Conservation (phyloP, 768 basidiomycete genomes). For the Clitopilus hobsonii region DNA sequence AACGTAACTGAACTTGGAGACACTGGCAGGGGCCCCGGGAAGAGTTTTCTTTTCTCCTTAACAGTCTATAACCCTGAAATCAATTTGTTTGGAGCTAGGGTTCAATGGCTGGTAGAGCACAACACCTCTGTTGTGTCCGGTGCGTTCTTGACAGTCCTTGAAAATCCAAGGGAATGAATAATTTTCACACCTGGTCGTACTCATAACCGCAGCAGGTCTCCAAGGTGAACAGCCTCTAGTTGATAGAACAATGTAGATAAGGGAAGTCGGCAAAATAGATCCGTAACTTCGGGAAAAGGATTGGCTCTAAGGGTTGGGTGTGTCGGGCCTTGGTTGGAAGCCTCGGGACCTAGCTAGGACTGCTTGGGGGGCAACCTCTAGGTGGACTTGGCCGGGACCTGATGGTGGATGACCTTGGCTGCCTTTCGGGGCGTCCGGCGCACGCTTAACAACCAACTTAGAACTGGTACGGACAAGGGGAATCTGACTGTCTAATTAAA, state of each 20-base stretch:
- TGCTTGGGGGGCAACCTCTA: slow-evolving; percentile 25
- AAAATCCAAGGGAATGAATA: slow-evolving; percentile 74
- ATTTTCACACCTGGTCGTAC: slow-evolving; percentile 69
- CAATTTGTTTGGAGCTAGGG: slow-evolving; percentile 72
- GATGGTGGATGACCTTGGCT: slow-evolving; percentile 47
- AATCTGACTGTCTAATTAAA: slow-evolving; percentile 84
- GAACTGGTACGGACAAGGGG: slow-evolving; percentile 79
- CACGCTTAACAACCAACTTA: slow-evolving; percentile 65
- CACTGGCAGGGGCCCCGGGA: slow-evolving; percentile 66
- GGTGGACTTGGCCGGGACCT: slow-evolving; percentile 25
- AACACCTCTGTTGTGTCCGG: slow-evolving; percentile 68
- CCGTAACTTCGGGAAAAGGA: slow-evolving; percentile 77
- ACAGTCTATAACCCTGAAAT: slow-evolving; percentile 71
- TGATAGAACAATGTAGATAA: slow-evolving; percentile 78
- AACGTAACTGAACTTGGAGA: slow-evolving; percentile 65
- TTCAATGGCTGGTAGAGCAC: slow-evolving; percentile 69
- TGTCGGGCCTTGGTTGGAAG: slow-evolving; percentile 28
- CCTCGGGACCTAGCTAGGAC: slow-evolving; percentile 25
- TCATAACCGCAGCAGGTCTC: slow-evolving; percentile 80
- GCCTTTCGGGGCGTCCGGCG: slow-evolving; percentile 53
- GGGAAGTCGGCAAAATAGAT: slow-evolving; percentile 74
- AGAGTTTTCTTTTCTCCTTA: slow-evolving; percentile 80
- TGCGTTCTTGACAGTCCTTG: slow-evolving; percentile 66
- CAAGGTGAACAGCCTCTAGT: slow-evolving; percentile 81
- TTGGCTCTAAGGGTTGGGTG: slow-evolving; percentile 53